Evolutionary conservation across 2,329 filamentous ascomycete genomes (phyloP).

Genomic region (Harringtonia aguacate): DNA sequence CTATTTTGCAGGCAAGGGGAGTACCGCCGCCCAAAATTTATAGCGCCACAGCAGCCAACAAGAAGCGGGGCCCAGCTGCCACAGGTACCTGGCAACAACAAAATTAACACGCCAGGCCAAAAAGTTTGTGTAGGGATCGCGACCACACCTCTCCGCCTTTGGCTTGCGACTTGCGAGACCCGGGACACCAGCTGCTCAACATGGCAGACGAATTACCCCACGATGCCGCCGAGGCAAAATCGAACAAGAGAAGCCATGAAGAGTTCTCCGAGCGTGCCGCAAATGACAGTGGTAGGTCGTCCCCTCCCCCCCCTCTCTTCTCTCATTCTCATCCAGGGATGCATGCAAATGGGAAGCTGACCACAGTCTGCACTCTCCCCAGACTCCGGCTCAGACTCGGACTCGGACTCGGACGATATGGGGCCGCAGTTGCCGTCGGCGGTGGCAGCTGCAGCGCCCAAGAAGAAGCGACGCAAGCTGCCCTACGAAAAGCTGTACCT

Average conservation of each 20-base stretch:
- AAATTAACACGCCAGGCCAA: no score
- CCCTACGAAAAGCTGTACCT: constrained; percentile 94
- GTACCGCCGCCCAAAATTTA: no score
- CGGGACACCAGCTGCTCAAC: neutral
- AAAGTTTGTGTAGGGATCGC: no score
- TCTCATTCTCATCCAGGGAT: no score
- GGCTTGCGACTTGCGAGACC: no score
- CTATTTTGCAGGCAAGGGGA: no score
- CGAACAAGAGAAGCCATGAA: constrained; percentile 45
- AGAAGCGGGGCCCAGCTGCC: no score
- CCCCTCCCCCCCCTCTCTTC: no score
- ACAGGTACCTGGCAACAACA: no score
- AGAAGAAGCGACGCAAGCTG: constrained; percentile 84
- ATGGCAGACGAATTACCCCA: constrained; percentile 13
- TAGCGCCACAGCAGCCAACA: no score
- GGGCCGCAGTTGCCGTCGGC: constrained; percentile 81
- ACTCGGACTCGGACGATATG: constrained; percentile 62
- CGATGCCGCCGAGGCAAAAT: constrained; percentile 22
- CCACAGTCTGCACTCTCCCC: neutral
- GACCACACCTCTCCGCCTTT: no score
- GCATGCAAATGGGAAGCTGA: no score
- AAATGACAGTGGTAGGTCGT: constrained; percentile 4
- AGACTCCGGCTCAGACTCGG: constrained; percentile 6
- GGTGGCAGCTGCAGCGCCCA: constrained; percentile 58
- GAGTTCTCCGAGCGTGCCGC: constrained; percentile 39